A percentile compares a stretch with the other conserved stretches of the same genome.
Evolutionary conservation across 768 basidiomycete species (phyloP).

Genomic region (Lactarius akahatsu): DNA sequence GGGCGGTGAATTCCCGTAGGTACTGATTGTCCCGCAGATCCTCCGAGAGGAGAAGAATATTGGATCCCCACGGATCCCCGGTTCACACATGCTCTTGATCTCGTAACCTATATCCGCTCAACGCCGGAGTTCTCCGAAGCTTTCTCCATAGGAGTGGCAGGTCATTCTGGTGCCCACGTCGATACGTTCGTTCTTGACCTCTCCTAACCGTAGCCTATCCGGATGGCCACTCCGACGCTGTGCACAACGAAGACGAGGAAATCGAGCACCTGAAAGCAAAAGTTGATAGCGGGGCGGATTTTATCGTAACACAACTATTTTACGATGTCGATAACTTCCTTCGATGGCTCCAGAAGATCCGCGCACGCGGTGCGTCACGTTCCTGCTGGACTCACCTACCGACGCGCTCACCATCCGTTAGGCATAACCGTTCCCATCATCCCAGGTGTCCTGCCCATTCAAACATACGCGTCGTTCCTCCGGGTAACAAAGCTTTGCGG

Average conservation of each 20-base stretch:
- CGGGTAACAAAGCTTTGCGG: slow-evolving; percentile 89
- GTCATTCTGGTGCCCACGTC: slow-evolving; percentile 40
- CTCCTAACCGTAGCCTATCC: slow-evolving; percentile 68
- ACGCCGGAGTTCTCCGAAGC: slow-evolving; percentile 72
- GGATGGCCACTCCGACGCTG: slow-evolving; percentile 75
- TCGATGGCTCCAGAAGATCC: slow-evolving; percentile 70
- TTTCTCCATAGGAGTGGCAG: slow-evolving; percentile 95
- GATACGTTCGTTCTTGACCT: slow-evolving; percentile 14
- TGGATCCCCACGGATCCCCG: slow-evolving; percentile 84
- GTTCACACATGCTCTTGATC: slow-evolving; percentile 82
- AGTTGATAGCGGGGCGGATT: slow-evolving; percentile 93
- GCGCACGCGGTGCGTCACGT: slow-evolving; percentile 56
- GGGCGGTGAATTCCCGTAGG: background rate
- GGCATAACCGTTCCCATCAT: slow-evolving; percentile 90
- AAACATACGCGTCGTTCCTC: slow-evolving; percentile 91
- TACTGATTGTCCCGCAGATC: slow-evolving; percentile 53
- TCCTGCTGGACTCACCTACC: background rate
- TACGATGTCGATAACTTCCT: slow-evolving; percentile 92
- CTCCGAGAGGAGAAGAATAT: slow-evolving; percentile 90
- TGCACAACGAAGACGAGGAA: slow-evolving; percentile 56
- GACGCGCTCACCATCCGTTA: slow-evolving; percentile 35
- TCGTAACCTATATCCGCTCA: slow-evolving; percentile 87
- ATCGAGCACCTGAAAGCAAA: slow-evolving; percentile 77
- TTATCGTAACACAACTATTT: slow-evolving; percentile 94
- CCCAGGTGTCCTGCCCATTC: slow-evolving; percentile 97